Evolutionary conservation across 2,329 filamentous ascomycete species (phyloP).

Genomic region (Arthrobotrys sphaeroides): DNA sequence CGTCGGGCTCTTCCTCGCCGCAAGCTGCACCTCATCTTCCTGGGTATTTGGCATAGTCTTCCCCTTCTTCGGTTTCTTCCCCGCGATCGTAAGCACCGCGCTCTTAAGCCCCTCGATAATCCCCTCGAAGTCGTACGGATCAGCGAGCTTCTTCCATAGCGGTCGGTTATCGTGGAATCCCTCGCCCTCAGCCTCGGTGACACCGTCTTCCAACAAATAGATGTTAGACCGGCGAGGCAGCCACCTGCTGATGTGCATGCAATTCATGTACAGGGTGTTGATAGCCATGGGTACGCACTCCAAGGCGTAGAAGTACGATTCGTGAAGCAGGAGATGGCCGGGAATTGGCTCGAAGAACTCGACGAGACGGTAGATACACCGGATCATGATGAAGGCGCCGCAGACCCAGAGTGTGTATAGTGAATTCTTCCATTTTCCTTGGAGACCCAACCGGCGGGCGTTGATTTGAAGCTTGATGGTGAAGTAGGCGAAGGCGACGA

Average conservation of each 20-base stretch:
- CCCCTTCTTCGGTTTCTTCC: slow-evolving; percentile 17
- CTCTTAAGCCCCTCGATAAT: slow-evolving; percentile 35
- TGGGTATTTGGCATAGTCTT: neutral
- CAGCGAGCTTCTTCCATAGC: slow-evolving; percentile 41
- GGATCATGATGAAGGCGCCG: slow-evolving; percentile 36
- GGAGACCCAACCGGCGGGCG: slow-evolving; percentile 15
- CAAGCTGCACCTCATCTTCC: slow-evolving; percentile 23
- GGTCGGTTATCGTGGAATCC: slow-evolving; percentile 47
- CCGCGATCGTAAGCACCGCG: slow-evolving; percentile 19
- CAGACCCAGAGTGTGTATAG: slow-evolving; percentile 50
- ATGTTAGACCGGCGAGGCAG: slow-evolving; percentile 35
- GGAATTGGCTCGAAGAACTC: slow-evolving; percentile 45
- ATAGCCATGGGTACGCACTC: slow-evolving; percentile 46
- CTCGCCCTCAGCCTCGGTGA: slow-evolving; percentile 45
- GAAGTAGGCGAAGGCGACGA: slow-evolving; percentile 48
- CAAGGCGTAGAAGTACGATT: slow-evolving; percentile 48
- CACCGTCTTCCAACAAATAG: slow-evolving; percentile 42
- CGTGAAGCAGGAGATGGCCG: slow-evolving; percentile 31
- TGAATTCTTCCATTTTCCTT: slow-evolving; percentile 36
- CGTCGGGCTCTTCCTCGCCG: slow-evolving; percentile 21
- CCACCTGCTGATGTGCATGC: slow-evolving; percentile 42
- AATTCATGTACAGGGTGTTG: slow-evolving; percentile 37
- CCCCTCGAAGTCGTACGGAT: slow-evolving; percentile 47
- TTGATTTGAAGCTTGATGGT: slow-evolving; percentile 40
- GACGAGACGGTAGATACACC: slow-evolving; percentile 48